These are phyloP conservation scores for Phytophthora podocarpi DNA, from an alignment of 352 stramenopile genomes.

Conservation along the genomic window DNA sequence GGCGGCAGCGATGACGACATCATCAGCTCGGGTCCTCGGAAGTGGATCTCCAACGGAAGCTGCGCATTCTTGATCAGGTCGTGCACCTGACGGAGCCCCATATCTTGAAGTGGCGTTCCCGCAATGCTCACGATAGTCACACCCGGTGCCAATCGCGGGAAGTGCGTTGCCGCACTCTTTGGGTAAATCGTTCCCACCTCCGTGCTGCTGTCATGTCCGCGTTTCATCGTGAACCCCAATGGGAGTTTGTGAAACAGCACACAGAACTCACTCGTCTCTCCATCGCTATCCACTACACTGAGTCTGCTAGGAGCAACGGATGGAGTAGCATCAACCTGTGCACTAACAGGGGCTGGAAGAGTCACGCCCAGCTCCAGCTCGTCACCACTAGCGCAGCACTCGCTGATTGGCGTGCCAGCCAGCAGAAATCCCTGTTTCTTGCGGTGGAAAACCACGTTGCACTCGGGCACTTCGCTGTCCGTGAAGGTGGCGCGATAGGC, in stretches of 20 bases:
- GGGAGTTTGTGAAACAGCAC: constrained; percentile 87
- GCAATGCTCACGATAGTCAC: constrained; percentile 80
- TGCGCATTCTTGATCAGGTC: constrained; percentile 81
- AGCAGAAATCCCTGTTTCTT: constrained; percentile 60
- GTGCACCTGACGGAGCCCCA: constrained; percentile 85
- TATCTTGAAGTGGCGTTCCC: constrained; percentile 51
- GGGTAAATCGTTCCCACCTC: constrained; percentile 88
- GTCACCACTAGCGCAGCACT: constrained; percentile 58
- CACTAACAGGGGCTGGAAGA: constrained; percentile 18
- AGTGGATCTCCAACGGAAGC: constrained; percentile 73
- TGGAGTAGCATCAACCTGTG: neutral
- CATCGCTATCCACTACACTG: constrained; percentile 32
- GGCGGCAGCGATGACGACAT: constrained; percentile 6
- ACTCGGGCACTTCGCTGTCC: constrained; percentile 72
- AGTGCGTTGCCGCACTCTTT: constrained; percentile 76
- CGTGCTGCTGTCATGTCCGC: constrained; percentile 64
- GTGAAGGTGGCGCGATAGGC: constrained; percentile 66
- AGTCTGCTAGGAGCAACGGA: constrained; percentile 29
- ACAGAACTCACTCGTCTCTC: constrained; percentile 59
- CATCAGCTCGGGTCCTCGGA: constrained; percentile 40
- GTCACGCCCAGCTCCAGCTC: constrained; percentile 71
- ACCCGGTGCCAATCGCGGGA: constrained; percentile 68
- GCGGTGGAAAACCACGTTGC: constrained; percentile 74
- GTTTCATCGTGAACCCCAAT: constrained; percentile 87
- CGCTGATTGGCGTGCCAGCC: constrained; percentile 50